Base-by-base conservation (phyloP, 371 early-diverging fungal genomes). In the Funneliformis caledonium region DNA sequence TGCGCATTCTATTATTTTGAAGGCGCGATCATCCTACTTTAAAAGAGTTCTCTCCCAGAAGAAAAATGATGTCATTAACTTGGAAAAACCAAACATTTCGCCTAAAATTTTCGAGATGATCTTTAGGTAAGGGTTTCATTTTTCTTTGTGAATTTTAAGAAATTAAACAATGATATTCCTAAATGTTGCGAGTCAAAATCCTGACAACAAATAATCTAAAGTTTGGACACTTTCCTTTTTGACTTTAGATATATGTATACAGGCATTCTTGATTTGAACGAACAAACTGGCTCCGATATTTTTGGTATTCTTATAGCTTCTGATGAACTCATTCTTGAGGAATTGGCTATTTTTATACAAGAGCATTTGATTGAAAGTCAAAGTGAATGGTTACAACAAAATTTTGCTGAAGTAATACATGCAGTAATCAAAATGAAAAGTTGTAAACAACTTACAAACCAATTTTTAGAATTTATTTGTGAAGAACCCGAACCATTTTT, bases 221-320 rank as follows among this genome's bases (percentile, higher is more conserved):
- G 16, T 52, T 52, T 52, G 16, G 16, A 16, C 4, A 5, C 19
- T 52, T 52, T 5, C 1, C 1, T 22, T 45, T 76, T 59, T 59
- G 75, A 74, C 48, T 14, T 56, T 56, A 56, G 56, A 74, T 74
- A 56, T 14, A 52, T 74, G 1, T 74, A 74, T 74, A 31, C 33
- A 31, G 74, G 59, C 19, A 33, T 37, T 33, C 48, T 74, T 22
- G 48, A 47, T 37, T 52, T 74, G 22, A 42, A 56, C 5, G 2
- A 50, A 4, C 10, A 33, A 59, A 2, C 8, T 6, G 11, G 26
- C 22, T 70, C 70, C 1, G 42, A 45, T 11, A 70, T 70, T 70
- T n/a, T n/a, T 8, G 43, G 45, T n/a, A 14, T 50, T 73, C 14
- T 73, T n/a, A 2, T 48, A 0, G 14, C 52, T n/a, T 47, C 52